These are phyloP conservation scores for sunflower (Helianthus annuus) DNA, from an alignment of 129 eudicot species.

Conservation along the genomic window DNA sequence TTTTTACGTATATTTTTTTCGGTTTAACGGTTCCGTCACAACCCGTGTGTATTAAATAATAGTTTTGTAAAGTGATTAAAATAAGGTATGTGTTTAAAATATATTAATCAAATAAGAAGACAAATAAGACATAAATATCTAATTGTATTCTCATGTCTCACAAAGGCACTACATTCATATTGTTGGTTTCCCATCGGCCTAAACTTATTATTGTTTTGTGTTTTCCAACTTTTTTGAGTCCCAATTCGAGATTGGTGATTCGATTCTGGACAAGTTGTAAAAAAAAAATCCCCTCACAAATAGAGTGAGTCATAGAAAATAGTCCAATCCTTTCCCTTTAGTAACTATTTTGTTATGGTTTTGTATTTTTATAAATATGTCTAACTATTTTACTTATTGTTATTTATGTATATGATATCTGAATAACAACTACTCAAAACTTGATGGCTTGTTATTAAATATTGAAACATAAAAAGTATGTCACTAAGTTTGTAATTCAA, in stretches of 20 bases:
- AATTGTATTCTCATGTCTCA: constrained; percentile 33
- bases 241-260: neutral
- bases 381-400: too few species aligned
- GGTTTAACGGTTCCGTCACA: too few species aligned
- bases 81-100: neutral
- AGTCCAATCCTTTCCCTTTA: neutral
- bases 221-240: neutral
- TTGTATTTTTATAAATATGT: neutral
- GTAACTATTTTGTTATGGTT: too few species aligned
- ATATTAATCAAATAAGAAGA: neutral
- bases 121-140: neutral
- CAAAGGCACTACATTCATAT: constrained; percentile 13
- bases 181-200: constrained; percentile 27
- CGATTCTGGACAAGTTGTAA: neutral
- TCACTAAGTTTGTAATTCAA: too few species aligned
- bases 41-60: too few species aligned
- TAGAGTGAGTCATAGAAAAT: neutral
- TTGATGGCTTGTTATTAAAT: too few species aligned
- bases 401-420: too few species aligned
- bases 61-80: too few species aligned
- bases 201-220: constrained; percentile 15
- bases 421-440: too few species aligned
- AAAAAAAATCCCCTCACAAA: neutral
- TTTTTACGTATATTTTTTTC: too few species aligned
- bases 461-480: too few species aligned